phyloP scores from a whole-genome alignment of 106 monocot species.

The Dendrobium huoshanense region DNA sequence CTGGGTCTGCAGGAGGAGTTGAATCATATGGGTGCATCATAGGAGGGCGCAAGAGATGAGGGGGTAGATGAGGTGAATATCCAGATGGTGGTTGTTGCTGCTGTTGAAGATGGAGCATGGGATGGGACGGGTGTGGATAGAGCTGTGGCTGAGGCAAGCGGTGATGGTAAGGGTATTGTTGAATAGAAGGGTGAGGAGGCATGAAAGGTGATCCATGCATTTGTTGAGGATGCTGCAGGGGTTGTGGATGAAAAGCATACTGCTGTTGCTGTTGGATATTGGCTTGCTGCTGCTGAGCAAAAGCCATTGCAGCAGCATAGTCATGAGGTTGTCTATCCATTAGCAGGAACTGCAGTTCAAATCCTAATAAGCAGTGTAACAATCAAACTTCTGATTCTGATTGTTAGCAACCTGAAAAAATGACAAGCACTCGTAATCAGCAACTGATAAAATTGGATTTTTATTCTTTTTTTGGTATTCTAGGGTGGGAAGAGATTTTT shows the following conservation, averaged over 20 bases:
- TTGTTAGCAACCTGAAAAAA: not conserved
- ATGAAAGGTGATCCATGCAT: conserved; percentile 42
- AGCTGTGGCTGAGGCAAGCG: conserved; percentile 53
- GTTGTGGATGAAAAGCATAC: conserved; percentile 52
- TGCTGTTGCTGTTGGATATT: conserved; percentile 28
- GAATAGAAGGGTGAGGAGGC: conserved; percentile 51
- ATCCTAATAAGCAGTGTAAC: not conserved
- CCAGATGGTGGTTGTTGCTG: conserved; percentile 40
- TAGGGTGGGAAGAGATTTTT: not conserved
- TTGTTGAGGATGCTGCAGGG: conserved; percentile 55
- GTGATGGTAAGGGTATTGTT: conserved; percentile 39
- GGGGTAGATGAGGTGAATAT: conserved; percentile 35
- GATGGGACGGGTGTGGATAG: conserved; percentile 36
- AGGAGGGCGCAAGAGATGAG: conserved; percentile 40
- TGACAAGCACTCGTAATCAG: not conserved
- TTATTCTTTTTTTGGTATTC: not conserved
- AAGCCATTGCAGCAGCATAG: conserved; percentile 81
- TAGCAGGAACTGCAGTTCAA: not conserved
- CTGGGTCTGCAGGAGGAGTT: conserved; percentile 62
- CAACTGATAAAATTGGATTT: not conserved
- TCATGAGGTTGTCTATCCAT: conserved; percentile 87
- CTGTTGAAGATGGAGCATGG: conserved; percentile 35
- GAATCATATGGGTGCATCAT: conserved; percentile 51
- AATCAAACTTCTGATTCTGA: not conserved
- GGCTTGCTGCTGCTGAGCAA: conserved; percentile 61